A percentile compares a stretch with the other conserved stretches of the same genome.
Conservation (phyloP, 2,329 filamentous ascomycete genomes). For the Bipolaris bicolor region DNA sequence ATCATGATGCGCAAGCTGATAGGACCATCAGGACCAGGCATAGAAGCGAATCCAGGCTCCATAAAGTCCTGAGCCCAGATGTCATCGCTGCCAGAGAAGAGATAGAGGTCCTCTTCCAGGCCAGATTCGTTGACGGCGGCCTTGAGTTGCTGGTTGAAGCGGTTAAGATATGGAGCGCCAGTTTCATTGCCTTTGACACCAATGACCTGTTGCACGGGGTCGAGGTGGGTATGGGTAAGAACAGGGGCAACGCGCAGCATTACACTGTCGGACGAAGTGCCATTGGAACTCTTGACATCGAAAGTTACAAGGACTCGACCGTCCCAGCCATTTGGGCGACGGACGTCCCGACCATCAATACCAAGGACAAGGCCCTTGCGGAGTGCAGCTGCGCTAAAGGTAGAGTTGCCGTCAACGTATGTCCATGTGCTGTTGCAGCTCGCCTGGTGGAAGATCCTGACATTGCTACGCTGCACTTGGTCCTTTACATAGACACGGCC, state of each 20-base stretch:
- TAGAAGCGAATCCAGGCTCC: conserved; percentile 50
- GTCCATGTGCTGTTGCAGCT: conserved; percentile 2
- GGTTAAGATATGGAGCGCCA: background rate
- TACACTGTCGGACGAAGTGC: conserved; percentile 34
- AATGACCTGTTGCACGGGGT: conserved; percentile 39
- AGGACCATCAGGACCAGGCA: conserved; percentile 47
- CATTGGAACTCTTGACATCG: conserved; percentile 30
- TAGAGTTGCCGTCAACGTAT: conserved; percentile 13
- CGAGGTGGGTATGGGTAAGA: conserved; percentile 47
- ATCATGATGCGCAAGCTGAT: conserved; percentile 46
- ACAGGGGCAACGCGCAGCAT: conserved; percentile 28
- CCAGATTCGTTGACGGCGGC: conserved; percentile 15
- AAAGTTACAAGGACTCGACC: conserved; percentile 29
- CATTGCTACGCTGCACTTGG: conserved; percentile 8
- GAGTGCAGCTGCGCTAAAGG: conserved; percentile 39
- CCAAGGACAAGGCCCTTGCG: conserved; percentile 43
- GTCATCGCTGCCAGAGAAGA: conserved; percentile 36
- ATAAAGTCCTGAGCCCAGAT: conserved; percentile 52
- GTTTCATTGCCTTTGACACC: conserved; percentile 20
- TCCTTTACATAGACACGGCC: conserved; percentile 9
- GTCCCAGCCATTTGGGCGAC: conserved; percentile 18
- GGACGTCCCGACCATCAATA: conserved; percentile 46
- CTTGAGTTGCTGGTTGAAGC: conserved; percentile 29
- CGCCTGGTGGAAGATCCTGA: conserved; percentile 11
- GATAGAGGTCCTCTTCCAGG: conserved; percentile 19